Evolutionary conservation across 2,329 filamentous ascomycete genomes (phyloP), one percentile per base, ranked within the genome.

Genomic region (Colletotrichum sp.): DNA sequence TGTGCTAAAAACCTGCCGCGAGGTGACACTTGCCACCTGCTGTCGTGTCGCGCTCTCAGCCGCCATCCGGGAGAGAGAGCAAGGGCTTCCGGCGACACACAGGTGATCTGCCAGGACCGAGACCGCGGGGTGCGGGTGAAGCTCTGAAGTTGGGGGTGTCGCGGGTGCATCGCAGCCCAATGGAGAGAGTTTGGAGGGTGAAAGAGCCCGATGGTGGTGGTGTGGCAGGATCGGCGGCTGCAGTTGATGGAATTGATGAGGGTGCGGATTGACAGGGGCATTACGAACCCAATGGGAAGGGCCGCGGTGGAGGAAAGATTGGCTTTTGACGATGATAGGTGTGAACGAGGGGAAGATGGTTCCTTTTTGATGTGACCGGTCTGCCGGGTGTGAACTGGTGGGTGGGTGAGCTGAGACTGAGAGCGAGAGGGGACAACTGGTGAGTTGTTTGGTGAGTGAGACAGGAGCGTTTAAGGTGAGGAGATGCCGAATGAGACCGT

Each of bases 191-290:
- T 56, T 43, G 16, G 56, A 43, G 30, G 39, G 12, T 68, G 56
- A 6, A 58, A 68, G 64, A 34, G 58, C 70, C 70, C 70, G 73
- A 75, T 64, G 56, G 36, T 72, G 56, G 30, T 72, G 43, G 73
- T 75, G 73, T 75, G 73, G 70, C 62, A 72, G 73, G 73, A 75
- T 75, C 70, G 64, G 73, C 73, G 73, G 70, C 43, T 73, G 69
- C 64, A 64, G 64, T 68, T 58, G 73, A 65, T 72, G 68, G 64
- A 36, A 60, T 67, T 58, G 32, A 73, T n/a, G 70, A 68, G 70
- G 32, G 32, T 73, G 43, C 64, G 34, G 56, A 65, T 68, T 68
- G 64, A 30, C 70, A 75, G 55, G 69, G 73, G 56, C 36, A 65
- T 18, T 27, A 12, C 18, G 55, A 73, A 67, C 56, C 73, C 73